These are phyloP conservation scores for Alternaria gaisen DNA, from an alignment of 2,329 filamentous ascomycete species.

Conservation along the genomic window DNA sequence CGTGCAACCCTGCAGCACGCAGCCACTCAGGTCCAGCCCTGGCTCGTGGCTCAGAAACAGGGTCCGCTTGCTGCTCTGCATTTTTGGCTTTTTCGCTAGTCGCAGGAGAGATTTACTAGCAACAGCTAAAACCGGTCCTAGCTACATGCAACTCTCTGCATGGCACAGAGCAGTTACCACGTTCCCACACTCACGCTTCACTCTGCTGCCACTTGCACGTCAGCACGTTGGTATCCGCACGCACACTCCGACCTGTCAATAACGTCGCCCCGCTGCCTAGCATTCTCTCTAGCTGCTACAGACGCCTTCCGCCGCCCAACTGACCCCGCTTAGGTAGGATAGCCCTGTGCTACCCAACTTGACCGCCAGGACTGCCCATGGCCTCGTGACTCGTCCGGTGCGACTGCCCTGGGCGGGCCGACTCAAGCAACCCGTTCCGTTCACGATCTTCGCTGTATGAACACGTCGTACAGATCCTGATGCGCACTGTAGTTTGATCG, in stretches of 20 bases:
- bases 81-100: background rate
- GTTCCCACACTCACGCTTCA: slow-evolving; percentile 11
- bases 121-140: too few species aligned
- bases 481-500: background rate
- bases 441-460: slow-evolving; percentile 27
- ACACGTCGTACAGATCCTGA: slow-evolving; percentile 28
- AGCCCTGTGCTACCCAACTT: slow-evolving; percentile 25
- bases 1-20: slow-evolving; percentile 6
- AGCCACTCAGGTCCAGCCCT: slow-evolving; percentile 5
- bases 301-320: slow-evolving; percentile 16
- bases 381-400: slow-evolving; percentile 24
- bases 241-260: slow-evolving; percentile 16
- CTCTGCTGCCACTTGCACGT: slow-evolving; percentile 8
- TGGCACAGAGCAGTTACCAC: background rate
- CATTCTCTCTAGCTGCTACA: slow-evolving; percentile 13
- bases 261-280: slow-evolving; percentile 18
- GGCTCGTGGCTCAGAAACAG: slow-evolving; percentile 4
- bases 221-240: slow-evolving; percentile 2
- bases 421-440: slow-evolving; percentile 12
- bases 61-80: slow-evolving; percentile 1
- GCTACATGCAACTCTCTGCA: background rate
- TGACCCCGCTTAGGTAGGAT: slow-evolving; percentile 20
- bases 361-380: slow-evolving; percentile 11
- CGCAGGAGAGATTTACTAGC: background rate
- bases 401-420: slow-evolving; percentile 18